These are phyloP conservation scores for Aspergillus sclerotialis DNA, from an alignment of 2,329 filamentous ascomycete species.

Conservation along the genomic window DNA sequence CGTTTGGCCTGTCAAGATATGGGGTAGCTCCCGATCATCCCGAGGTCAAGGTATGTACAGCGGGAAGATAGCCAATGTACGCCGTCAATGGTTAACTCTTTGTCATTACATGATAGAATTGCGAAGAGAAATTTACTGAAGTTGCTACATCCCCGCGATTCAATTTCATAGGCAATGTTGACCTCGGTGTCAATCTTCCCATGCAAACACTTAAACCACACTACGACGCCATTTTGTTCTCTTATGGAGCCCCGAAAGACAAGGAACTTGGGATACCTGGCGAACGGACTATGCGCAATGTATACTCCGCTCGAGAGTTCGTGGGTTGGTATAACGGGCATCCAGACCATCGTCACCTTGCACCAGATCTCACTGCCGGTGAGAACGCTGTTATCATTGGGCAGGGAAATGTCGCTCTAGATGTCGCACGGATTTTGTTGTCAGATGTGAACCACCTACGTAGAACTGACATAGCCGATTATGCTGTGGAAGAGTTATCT, in stretches of 20 bases:
- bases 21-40: constrained; percentile 98
- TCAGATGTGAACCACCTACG: constrained; percentile 65
- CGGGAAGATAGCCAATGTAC: neutral
- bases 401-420: constrained; percentile 92
- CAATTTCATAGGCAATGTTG: constrained; percentile 84
- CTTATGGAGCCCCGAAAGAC: constrained; percentile 86
- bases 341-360: constrained; percentile 67
- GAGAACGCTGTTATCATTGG: constrained; percentile 85
- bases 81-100: neutral
- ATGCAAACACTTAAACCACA: constrained; percentile 65
- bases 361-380: constrained; percentile 65
- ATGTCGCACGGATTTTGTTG: constrained; percentile 83
- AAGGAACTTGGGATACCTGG: constrained; percentile 71
- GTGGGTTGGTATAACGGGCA: constrained; percentile 98
- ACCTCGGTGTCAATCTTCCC: constrained; percentile 64
- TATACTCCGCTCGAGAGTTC: constrained; percentile 85
- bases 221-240: constrained; percentile 87
- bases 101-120: constrained; percentile 66
- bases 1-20: constrained; percentile 85
- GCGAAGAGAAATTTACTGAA: constrained; percentile 86
- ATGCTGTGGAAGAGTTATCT: constrained; percentile 67
- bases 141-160: constrained; percentile 77
- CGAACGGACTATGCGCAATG: constrained; percentile 59
- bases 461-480: constrained; percentile 82
- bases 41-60: constrained; percentile 76